Evolutionary conservation across 1,284 basidiomycete species (phyloP), one percentile per base, ranked within the genome.

Genomic region (Puccinia brachypodii): DNA sequence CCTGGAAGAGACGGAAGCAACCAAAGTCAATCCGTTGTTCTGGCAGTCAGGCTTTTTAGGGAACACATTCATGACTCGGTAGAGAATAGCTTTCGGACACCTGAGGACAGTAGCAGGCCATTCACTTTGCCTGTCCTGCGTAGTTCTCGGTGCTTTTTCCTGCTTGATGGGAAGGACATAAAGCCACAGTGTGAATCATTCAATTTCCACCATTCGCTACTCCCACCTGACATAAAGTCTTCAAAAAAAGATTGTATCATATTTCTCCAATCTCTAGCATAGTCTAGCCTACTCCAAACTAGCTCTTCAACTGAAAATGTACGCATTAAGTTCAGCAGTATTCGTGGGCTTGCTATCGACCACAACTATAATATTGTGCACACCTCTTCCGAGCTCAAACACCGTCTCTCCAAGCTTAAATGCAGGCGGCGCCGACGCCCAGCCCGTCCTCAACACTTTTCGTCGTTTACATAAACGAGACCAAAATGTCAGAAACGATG

Each of bases 131-230:
- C 28, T 60, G 58, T 60, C 33, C 58, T 33, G 31, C 13, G 53
- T 33, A 58, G 25, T 6, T 33, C n/a, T 31, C n/a, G 50, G 13
- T 53, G 13, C 19, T 16, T 53, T 53, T 53, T 53, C 50, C 4
- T 60, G 2, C 58, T 25, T 3, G 28, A 16, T 33, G 6, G 4
- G 58, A 25, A 60, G 53, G 58, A 60, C 33, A 33, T 60, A 60
- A 33, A 33, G 16, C 2, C 13, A 13, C 9, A 60, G 28, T 60
- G 3, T 56, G n/a, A 14, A 60, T 16, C 8, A 33, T 14, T 33
- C 58, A n/a, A n/a, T n/a, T n/a, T n/a, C n/a, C 58, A 60, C 11
- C 58, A 60, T 60, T n/a, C 58, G 58, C 31, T 60, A 60, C 31
- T 16, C 33, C 58, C 28, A 31, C 58, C 33, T 60, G 28, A 60